Conservation (phyloP, 768 basidiomycete genomes). For the Chiua virens region DNA sequence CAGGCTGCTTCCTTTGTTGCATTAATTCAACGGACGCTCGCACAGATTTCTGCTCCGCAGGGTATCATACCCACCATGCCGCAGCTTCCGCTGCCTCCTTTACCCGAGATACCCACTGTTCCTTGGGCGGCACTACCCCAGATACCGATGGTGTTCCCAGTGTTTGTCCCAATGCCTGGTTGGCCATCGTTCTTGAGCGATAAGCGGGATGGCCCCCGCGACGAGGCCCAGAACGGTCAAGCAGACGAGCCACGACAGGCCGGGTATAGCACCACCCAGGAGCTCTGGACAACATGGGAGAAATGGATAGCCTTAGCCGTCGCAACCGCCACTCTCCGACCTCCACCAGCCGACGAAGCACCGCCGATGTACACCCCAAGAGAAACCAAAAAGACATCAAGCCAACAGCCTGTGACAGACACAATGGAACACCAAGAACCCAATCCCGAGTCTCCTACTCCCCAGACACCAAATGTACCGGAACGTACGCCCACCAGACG, state of each 20-base stretch:
- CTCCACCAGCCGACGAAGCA: conserved; percentile 48
- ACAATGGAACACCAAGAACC: conserved; percentile 3
- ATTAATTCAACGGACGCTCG: conserved; percentile 74
- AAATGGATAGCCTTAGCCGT: conserved; percentile 65
- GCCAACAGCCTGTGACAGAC: conserved; percentile 1
- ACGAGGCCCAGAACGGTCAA: conserved; percentile 28
- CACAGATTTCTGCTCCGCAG: conserved; percentile 53
- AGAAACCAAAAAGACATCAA: conserved; percentile 29
- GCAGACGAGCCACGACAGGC: conserved; percentile 36
- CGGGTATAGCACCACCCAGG: conserved; percentile 52
- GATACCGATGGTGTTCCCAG: conserved; percentile 76
- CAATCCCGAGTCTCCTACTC: conserved; percentile 8
- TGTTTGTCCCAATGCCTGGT: conserved; percentile 66
- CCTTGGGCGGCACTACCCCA: conserved; percentile 65
- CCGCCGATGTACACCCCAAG: conserved; percentile 77
- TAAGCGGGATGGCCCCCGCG: conserved; percentile 36
- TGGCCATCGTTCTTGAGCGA: conserved; percentile 67
- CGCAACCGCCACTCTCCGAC: conserved; percentile 46
- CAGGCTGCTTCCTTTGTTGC: conserved; percentile 56
- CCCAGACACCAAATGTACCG: conserved; percentile 23
- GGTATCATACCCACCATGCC: conserved; percentile 57
- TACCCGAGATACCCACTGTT: conserved; percentile 67
- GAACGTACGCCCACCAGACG: conserved; percentile 38
- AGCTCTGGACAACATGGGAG: conserved; percentile 72
- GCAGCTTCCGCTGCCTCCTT: conserved; percentile 49